Conservation (phyloP, 2,329 filamentous ascomycete species). For the Fusarium sp. region DNA sequence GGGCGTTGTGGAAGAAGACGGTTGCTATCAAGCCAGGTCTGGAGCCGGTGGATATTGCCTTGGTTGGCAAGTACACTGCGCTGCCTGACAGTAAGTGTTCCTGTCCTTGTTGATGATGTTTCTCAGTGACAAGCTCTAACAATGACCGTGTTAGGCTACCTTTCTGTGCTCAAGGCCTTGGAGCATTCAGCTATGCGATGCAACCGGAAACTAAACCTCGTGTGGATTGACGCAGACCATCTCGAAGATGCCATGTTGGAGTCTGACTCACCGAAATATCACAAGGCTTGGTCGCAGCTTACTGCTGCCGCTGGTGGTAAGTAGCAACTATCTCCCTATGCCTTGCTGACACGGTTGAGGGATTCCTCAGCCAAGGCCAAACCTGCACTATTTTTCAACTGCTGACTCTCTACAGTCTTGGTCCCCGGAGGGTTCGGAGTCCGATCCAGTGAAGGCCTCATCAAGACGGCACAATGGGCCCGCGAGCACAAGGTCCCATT, state of each 20-base stretch:
- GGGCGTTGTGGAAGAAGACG: conserved; percentile 80
- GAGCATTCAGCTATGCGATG: conserved; percentile 93
- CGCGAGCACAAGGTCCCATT: conserved; percentile 83
- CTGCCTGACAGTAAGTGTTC: not conserved
- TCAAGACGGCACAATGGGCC: conserved; percentile 84
- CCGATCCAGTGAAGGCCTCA: conserved; percentile 80
- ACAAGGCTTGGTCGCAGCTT: conserved; percentile 67
- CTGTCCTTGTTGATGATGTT: not conserved
- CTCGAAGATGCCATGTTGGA: conserved; percentile 75
- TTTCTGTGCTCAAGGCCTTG: conserved; percentile 82
- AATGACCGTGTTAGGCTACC: conserved; percentile 77
- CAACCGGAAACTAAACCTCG: conserved; percentile 78
- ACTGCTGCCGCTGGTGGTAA: not conserved
- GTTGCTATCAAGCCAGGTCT: conserved; percentile 74
- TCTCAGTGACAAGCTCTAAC: conserved; percentile 57
- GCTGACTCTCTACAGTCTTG: too few relatives aligned
- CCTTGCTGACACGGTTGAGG: too few relatives aligned
- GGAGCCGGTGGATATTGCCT: conserved; percentile 77
- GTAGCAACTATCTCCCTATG: too few relatives aligned
- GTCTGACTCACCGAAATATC: conserved; percentile 75
- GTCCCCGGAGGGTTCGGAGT: conserved; percentile 83
- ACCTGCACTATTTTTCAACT: too few relatives aligned
- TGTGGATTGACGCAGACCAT: conserved; percentile 86
- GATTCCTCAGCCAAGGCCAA: too few relatives aligned
- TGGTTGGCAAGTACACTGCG: conserved; percentile 91